phyloP scores from a whole-genome alignment of 2,329 filamentous ascomycete genomes.

The Aspergillus sp. region DNA sequence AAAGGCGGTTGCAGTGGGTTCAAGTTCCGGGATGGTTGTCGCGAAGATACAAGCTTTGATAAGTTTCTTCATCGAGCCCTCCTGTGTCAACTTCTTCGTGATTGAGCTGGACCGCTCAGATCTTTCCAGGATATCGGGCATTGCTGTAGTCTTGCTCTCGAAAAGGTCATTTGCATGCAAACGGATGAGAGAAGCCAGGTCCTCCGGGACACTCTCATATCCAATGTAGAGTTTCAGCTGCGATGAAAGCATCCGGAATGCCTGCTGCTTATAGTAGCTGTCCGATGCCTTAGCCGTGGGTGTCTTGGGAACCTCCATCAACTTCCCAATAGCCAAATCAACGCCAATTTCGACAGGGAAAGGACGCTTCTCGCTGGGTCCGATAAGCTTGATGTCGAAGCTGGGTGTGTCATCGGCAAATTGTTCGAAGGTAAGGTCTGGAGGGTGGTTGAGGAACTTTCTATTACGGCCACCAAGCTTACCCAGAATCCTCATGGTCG shows the following conservation, averaged over 20 bases:
- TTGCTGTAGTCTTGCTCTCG: slow-evolving; percentile 69
- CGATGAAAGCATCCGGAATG: slow-evolving; percentile 80
- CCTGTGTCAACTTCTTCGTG: slow-evolving; percentile 81
- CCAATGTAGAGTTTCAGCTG: slow-evolving; percentile 91
- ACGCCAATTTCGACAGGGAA: slow-evolving; percentile 86
- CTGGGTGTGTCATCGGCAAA: slow-evolving; percentile 87
- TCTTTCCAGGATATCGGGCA: slow-evolving; percentile 67
- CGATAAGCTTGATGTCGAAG: slow-evolving; percentile 85
- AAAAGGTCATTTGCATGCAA: slow-evolving; percentile 86
- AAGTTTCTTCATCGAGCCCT: slow-evolving; percentile 78
- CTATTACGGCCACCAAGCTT: slow-evolving; percentile 94
- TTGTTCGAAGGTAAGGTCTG: slow-evolving; percentile 77
- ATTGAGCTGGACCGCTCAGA: slow-evolving; percentile 82
- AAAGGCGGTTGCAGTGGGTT: slow-evolving; percentile 72
- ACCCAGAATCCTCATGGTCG: slow-evolving; percentile 93
- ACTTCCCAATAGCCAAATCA: slow-evolving; percentile 82
- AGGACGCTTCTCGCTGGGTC: slow-evolving; percentile 82
- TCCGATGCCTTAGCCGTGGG: slow-evolving; percentile 65
- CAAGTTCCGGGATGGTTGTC: slow-evolving; percentile 77
- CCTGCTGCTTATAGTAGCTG: slow-evolving; percentile 87
- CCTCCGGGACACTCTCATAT: slow-evolving; percentile 82
- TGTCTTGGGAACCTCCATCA: slow-evolving; percentile 75
- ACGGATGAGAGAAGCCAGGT: slow-evolving; percentile 79
- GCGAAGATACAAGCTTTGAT: slow-evolving; percentile 88
- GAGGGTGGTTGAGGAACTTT: slow-evolving; percentile 89